These are phyloP conservation scores for Pilaira anomala DNA, from an alignment of 192 early-diverging fungal genomes.

Conservation along the genomic window DNA sequence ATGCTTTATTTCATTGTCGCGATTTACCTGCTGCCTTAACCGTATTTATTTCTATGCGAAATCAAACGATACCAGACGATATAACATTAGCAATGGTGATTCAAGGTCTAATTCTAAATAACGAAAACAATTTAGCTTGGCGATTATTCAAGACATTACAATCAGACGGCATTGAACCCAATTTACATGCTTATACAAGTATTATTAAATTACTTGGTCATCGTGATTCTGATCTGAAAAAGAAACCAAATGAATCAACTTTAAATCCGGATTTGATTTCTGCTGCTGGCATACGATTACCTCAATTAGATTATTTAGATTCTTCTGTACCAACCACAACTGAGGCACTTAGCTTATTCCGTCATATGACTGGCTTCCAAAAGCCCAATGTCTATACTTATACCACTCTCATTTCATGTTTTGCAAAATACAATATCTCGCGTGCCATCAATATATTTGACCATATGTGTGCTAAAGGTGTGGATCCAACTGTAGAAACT, in stretches of 20 bases:
- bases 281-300: constrained; percentile 3
- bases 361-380: constrained; percentile 15
- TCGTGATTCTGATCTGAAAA: background rate
- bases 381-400: constrained; percentile 33
- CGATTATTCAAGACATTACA: constrained; percentile 22
- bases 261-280: background rate
- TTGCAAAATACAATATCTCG: constrained; percentile 26
- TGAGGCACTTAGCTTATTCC: constrained; percentile 19
- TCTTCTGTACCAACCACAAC: constrained; percentile 5
- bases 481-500: constrained; percentile 17
- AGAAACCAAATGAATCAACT: background rate
- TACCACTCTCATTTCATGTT: constrained; percentile 33
- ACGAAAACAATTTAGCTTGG: constrained; percentile 28
- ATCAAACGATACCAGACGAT: constrained; percentile 19
- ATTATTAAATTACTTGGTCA: constrained; percentile 12
- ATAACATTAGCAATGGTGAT: constrained; percentile 33
- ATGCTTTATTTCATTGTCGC: constrained; percentile 30
- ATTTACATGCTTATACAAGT: constrained; percentile 23
- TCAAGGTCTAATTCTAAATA: constrained; percentile 25
- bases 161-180: constrained; percentile 16
- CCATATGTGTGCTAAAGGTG: constrained; percentile 20
- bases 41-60: constrained; percentile 21
- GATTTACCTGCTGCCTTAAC: constrained; percentile 22
- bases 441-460: constrained; percentile 23
- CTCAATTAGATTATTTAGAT: background rate